phyloP scores from a whole-genome alignment of 1,284 basidiomycete genomes.

The Cutaneotrichosporon mucoides region DNA sequence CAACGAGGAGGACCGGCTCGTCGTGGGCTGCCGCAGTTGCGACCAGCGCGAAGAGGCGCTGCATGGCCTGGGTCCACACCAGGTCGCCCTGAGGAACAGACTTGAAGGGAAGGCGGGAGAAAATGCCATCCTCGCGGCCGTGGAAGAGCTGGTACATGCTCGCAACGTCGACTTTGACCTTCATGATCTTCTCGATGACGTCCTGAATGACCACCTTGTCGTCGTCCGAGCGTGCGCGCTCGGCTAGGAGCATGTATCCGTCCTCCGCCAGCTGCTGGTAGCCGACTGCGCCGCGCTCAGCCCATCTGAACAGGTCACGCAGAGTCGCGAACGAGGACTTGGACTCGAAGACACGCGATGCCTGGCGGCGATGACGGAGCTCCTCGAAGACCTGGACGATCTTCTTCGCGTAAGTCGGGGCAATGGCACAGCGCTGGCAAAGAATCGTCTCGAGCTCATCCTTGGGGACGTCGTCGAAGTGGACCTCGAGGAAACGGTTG shows the following conservation, averaged over 20 bases:
- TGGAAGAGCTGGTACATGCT: conserved; percentile 64
- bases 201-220: conserved; percentile 88
- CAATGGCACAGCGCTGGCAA: conserved; percentile 80
- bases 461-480: conserved; percentile 96
- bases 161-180: conserved; percentile 72
- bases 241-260: conserved; percentile 96
- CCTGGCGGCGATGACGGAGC: conserved; percentile 85
- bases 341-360: conserved; percentile 90
- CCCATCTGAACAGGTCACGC: conserved; percentile 97
- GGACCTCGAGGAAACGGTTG: conserved; percentile 97
- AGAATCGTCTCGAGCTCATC: conserved; percentile 89
- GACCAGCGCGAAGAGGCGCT: conserved; percentile 78
- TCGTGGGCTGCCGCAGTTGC: conserved; percentile 79
- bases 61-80: conserved; percentile 92
- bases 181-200: conserved; percentile 86
- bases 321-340: conserved; percentile 96
- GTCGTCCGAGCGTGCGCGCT: conserved; percentile 76
- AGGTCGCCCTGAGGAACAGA: conserved; percentile 49
- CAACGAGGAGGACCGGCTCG: conserved; percentile 95
- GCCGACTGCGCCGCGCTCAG: conserved; percentile 76
- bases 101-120: conserved; percentile 32
- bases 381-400: conserved; percentile 93
- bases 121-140: conserved; percentile 49
- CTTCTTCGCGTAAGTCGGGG: conserved; percentile 83
- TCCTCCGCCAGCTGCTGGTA: conserved; percentile 93